Base-by-base conservation (phyloP, 2,329 filamentous ascomycete species). In the Nigrospora sphaerica region DNA sequence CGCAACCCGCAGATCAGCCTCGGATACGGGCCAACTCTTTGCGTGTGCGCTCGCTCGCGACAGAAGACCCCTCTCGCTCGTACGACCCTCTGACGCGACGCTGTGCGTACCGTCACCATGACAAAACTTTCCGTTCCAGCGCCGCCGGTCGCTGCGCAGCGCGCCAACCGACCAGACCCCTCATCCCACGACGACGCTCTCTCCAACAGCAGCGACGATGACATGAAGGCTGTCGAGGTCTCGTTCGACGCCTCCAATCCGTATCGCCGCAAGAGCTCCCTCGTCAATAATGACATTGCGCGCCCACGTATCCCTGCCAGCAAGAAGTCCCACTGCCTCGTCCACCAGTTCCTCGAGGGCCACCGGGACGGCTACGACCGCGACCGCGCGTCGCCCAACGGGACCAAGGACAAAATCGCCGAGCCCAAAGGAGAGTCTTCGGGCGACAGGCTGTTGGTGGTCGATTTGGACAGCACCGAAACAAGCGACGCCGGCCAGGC, bases 201-300 rank as follows among this genome's bases (percentile, higher is more conserved):
- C 36, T 72, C 69, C 4, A 72, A 70, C 45, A 68, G 64, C 33
- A 77, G 73, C 52, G 75, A 77, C 41, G 76, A 79, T 46, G 76
- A 79, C 39, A 66, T 62, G 39, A 65, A 62, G 42, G 64, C 74
- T 12, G 69, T 80, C 42, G 77, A 80, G 68, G 80, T 85, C 42
- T 73, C 79, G 18, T 85, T 86, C 56, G 81, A 85, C 50, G 66
- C 76, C 1, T 64, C 72, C 35, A 83, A 77, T 52, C 72, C 74
- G 0, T 81, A 83, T 55, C 77, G 82, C 18, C 75, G 82, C 48
- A 86, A 85, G 66, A 83, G 80, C 57, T 85, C 81, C 12, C 70
- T 86, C 42, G 77, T 83, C 12, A 61, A 71, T 5, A 67, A 68
- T 42, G 78, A 83, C 31, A 57, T 67, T 3, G 55, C 64, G 14